These are phyloP conservation scores for Sclerotinia minor DNA, from an alignment of 2,329 filamentous ascomycete species.

Conservation along the genomic window DNA sequence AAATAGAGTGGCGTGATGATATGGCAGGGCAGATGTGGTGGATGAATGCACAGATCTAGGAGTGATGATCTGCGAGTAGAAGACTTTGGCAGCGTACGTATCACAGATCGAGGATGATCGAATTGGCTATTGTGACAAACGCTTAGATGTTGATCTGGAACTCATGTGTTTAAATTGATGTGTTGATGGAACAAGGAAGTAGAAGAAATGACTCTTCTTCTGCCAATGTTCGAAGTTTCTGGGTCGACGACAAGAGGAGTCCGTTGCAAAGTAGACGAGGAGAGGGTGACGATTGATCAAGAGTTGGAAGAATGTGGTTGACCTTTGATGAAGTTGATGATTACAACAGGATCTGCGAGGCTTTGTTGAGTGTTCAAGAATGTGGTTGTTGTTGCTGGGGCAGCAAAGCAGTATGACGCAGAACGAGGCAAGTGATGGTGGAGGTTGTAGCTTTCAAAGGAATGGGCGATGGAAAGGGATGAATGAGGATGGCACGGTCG, in stretches of 20 bases:
- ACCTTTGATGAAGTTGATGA: constrained; percentile 14
- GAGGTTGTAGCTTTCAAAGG: constrained; percentile 26
- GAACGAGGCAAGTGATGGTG: constrained; percentile 29
- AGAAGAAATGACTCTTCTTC: constrained; percentile 52
- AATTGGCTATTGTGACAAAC: constrained; percentile 43
- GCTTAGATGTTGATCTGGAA: constrained; percentile 44
- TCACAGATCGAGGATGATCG: constrained; percentile 32
- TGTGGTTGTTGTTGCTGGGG: constrained; percentile 33
- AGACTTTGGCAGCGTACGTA: constrained; percentile 23
- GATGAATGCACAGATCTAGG: constrained; percentile 20
- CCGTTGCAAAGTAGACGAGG: not conserved
- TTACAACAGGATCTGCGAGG: constrained; percentile 27
- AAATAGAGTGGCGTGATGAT: constrained; percentile 8
- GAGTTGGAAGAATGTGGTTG: constrained; percentile 12
- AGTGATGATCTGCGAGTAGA: constrained; percentile 18
- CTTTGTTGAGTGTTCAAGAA: constrained; percentile 25
- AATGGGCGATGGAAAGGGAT: constrained; percentile 24
- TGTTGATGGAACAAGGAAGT: constrained; percentile 47
- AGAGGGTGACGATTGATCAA: constrained; percentile 8
- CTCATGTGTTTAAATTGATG: constrained; percentile 46
- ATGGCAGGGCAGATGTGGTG: constrained; percentile 12
- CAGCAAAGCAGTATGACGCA: constrained; percentile 33
- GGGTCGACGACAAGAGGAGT: constrained; percentile 14
- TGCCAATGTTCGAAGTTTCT: constrained; percentile 31
- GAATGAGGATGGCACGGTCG: constrained; percentile 18